These are phyloP conservation scores for Colletotrichum spinosum DNA, from an alignment of 2,329 filamentous ascomycete genomes.

Conservation along the genomic window DNA sequence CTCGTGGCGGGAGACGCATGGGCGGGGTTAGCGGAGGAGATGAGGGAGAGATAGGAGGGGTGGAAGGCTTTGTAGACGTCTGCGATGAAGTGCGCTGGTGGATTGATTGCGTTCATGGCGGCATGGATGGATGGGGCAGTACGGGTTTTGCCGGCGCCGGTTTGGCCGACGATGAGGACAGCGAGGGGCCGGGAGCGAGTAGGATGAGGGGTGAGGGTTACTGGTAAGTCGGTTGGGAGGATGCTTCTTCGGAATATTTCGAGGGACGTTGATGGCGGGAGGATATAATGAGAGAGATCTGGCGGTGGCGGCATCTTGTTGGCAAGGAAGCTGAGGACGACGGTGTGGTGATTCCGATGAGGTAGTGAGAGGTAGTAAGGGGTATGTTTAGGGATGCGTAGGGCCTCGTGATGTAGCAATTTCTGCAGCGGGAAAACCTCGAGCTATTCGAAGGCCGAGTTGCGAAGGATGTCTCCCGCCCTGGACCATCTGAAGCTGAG, in stretches of 20 bases:
- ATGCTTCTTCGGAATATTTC: slow-evolving; percentile 47
- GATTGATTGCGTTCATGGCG: slow-evolving; percentile 43
- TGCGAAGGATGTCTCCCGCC: too few species aligned
- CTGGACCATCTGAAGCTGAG: background rate
- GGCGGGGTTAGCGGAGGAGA: slow-evolving; percentile 43
- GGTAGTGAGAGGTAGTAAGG: background rate
- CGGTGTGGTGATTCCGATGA: background rate
- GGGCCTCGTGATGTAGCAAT: too few species aligned
- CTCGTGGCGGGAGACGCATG: slow-evolving; percentile 54
- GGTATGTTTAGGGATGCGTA: background rate
- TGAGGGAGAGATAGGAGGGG: slow-evolving; percentile 51
- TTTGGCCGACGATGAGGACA: slow-evolving; percentile 59
- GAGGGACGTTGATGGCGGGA: slow-evolving; percentile 44
- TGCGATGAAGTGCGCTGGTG: slow-evolving; percentile 56
- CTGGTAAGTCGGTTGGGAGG: slow-evolving; percentile 49
- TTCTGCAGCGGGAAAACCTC: too few species aligned
- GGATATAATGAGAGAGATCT: slow-evolving; percentile 47
- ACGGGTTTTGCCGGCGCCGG: slow-evolving; percentile 61
- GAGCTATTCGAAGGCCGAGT: too few species aligned
- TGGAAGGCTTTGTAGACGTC: slow-evolving; percentile 63
- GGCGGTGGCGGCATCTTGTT: slow-evolving; percentile 40
- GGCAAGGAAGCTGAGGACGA: background rate
- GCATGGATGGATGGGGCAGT: slow-evolving; percentile 52
- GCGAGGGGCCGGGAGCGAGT: slow-evolving; percentile 47
- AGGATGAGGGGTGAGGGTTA: slow-evolving; percentile 26